Conservation (phyloP, 805 yeast species). For the Hanseniaspora guilliermondii region DNA sequence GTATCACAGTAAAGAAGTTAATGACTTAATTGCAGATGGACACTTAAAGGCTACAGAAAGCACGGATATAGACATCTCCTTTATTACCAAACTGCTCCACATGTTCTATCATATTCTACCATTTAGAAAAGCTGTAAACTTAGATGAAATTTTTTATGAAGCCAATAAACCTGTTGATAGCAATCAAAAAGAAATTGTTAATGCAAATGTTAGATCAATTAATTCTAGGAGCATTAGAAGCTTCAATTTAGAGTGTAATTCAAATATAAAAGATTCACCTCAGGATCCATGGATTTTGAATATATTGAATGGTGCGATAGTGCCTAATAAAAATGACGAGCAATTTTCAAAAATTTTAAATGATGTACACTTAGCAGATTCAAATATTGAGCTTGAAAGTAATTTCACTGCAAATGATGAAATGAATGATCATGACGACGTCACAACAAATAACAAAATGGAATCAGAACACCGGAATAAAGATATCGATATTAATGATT, state of each 20-base stretch:
- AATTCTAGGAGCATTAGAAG: not conserved
- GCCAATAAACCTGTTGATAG: not conserved
- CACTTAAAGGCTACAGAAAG: constrained; percentile 1
- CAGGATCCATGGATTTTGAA: not conserved
- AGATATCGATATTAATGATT: not conserved
- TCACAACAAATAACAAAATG: no score
- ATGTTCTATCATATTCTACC: constrained; percentile 21
- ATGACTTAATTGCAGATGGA: constrained; percentile 16
- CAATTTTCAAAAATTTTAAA: not conserved
- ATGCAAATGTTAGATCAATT: not conserved
- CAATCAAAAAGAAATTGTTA: not conserved
- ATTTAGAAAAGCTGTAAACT: constrained; percentile 25
- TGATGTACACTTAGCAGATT: not conserved
- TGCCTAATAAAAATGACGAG: not conserved
- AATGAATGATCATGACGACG: not conserved
- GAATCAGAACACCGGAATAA: not conserved
- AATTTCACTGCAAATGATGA: not conserved
- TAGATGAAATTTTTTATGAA: constrained; percentile 18
- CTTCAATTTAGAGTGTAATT: not conserved
- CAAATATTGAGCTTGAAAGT: not conserved
- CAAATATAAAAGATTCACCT: not conserved
- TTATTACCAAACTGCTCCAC: constrained; percentile 17
- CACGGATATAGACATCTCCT: constrained; percentile 8
- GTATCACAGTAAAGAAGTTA: constrained; percentile 25
- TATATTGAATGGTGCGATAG: not conserved